Base-by-base conservation (phyloP, 192 early-diverging fungal genomes). In the Gigaspora rosea region DNA sequence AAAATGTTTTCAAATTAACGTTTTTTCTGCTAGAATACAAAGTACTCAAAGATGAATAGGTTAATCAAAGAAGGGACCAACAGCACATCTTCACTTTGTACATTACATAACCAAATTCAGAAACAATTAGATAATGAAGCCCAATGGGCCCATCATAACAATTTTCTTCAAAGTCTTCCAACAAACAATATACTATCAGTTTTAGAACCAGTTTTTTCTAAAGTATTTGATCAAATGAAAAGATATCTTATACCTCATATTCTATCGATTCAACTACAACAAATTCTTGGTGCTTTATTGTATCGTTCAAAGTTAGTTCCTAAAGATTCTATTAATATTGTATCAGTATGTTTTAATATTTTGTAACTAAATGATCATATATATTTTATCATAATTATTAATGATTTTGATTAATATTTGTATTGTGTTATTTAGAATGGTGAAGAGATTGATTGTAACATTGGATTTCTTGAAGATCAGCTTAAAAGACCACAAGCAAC, bases 81-180 rank as follows among this genome's bases (percentile, higher is more conserved):
- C 22, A 33, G 27, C 22, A 62, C 59, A 4, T 11, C 27, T 62
- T 61, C 8, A 12, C 27, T 62, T 0, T 62, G 59, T 33, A 33
- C 22, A 32, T 62, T 27, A 27, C 59, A 61, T 61, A 9, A 18
- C 2, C 59, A 61, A 13, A 61, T 33, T 33, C 20, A 61, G 32
- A 61, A 61, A 10, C 12, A 12, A 61, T 32, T 61, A 61, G 59
- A 61, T 27, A 61, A 61, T 61, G 59, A 61, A 61, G 59, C 27
- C 5, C 20, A 61, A 33, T 61, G 4, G 59, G 59, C 59, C 12
- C 9, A 1, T 2, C 12, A 61, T 61, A 61, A 61, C 32, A 18
- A 9, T 32, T 61, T 32, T 61, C 27, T 61, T 61, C 59, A 61
- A 9, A 61, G 59, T 32, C 22, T 61, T 33, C 27, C 3, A 27